Evolutionary conservation across 75 land plant genomes (phyloP), one percentile per base, ranked within the genome.

Genomic region (Cupressus sempervirens): DNA sequence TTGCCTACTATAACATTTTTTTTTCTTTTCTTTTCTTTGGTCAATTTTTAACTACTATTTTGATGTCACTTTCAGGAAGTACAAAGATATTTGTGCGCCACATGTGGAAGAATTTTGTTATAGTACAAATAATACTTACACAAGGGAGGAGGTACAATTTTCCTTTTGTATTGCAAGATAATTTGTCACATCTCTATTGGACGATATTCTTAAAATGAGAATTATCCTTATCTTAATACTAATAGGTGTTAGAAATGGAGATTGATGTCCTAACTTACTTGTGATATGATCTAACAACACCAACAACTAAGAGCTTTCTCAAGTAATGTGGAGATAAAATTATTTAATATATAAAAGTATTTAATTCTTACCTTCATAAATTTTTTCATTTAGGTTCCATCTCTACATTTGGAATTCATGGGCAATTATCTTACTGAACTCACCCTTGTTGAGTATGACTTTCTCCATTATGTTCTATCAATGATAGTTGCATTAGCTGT

Each of bases 1-100:
- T 26, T 79, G 10, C 14, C 13, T 72, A 72, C 11, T 79, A 32
- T 45, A 45, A 10, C 15, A 26, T n/a, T n/a, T n/a, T n/a, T n/a
- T n/a, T n/a, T n/a, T n/a, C n/a, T 10, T n/a, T 79, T 10, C 30
- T 45, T 43, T 79, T 79, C 48, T 26, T 0, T 43, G 45, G 5
- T 45, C 46, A 45, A 1, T n/a, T n/a, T n/a, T n/a, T 79, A 45
- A 79, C 50, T 1, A n/a, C 15, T 26, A 14, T 30, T 79, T 40
- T 45, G 79, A 43, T 79, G 81, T 82, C 29, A 52, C 84, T 32
- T 38, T 36, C 87, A 97, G 99, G 32, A 98, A 98, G 84, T 98
- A 94, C 83, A 98, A 96, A 85, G 99, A 98, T 84, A 96, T 98
- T 13, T 93, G 98, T 88, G 97, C 98, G 74, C 99, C 99, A 50